These are phyloP conservation scores for Phyllosticta citriasiana DNA, from an alignment of 2,329 filamentous ascomycete species.

Conservation along the genomic window DNA sequence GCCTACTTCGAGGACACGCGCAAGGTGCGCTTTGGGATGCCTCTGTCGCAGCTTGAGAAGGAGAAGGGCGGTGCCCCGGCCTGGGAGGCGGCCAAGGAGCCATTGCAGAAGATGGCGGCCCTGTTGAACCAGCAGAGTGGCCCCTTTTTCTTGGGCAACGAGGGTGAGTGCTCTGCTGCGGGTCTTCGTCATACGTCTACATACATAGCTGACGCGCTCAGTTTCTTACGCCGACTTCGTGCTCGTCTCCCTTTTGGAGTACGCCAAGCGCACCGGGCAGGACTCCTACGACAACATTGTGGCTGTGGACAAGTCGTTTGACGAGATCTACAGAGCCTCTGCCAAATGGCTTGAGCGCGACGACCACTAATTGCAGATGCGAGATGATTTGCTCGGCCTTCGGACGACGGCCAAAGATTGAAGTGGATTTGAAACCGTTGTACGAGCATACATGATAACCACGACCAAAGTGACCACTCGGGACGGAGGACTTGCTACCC, in stretches of 20 bases:
- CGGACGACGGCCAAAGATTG: not conserved
- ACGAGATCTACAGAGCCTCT: slow-evolving; percentile 29
- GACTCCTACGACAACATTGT: slow-evolving; percentile 31
- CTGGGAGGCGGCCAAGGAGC: slow-evolving; percentile 38
- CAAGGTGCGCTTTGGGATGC: slow-evolving; percentile 39
- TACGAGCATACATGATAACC: not conserved
- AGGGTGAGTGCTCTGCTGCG: slow-evolving; percentile 28
- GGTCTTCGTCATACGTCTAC: slow-evolving; percentile 3
- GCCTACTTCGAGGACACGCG: slow-evolving; percentile 50
- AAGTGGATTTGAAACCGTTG: no score
- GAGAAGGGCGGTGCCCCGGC: slow-evolving; percentile 40
- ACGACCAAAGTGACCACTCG: not conserved
- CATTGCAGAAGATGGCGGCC: slow-evolving; percentile 26
- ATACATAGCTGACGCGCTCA: slow-evolving; percentile 8
- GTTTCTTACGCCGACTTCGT: slow-evolving; percentile 40
- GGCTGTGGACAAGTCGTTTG: slow-evolving; percentile 28
- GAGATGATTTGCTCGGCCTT: not conserved
- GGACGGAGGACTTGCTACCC: not conserved
- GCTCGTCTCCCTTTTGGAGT: slow-evolving; percentile 41
- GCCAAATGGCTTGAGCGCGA: slow-evolving; percentile 31
- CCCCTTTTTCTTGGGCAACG: slow-evolving; percentile 51
- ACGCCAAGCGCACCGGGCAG: slow-evolving; percentile 27
- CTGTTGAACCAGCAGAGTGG: slow-evolving; percentile 49
- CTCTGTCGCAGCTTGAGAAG: slow-evolving; percentile 40
- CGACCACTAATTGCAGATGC: slow-evolving; percentile 16